Evolutionary conservation across 108 stramenopile species (phyloP), one percentile per base, ranked within the genome.

Genomic region (Stephanodiscus triporus): DNA sequence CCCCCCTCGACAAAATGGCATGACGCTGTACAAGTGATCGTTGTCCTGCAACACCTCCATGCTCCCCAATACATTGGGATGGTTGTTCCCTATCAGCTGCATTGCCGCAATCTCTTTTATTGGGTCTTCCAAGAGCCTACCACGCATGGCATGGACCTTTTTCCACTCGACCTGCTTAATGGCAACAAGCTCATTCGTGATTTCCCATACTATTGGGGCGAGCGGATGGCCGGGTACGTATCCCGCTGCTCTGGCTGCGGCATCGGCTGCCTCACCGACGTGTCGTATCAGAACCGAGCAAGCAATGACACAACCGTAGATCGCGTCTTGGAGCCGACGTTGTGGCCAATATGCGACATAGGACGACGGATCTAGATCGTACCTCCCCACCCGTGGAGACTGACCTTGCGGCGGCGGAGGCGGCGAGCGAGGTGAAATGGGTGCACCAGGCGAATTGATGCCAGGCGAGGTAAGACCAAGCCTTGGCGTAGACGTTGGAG

Each of bases 111-210:
- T 88, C 78, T 97, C 96, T 76, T 97, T 93, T 23, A 92, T 72
- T 11, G 95, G 95, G 75, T 97, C 95, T 85, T 97, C 97, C 51
- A 94, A 70, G 26, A 92, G 66, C 17, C 88, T 55, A 32, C 95
- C 93, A 24, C 94, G 68, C 83, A 85, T 85, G 29, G 78, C 87
- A 68, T 92, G 89, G 5, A 96, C 90, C 29, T 83, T 78, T 14
- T 80, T 77, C 95, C 95, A 96, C 71, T 91, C 89, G 8, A 97
- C 80, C 84, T 92, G 91, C 82, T 97, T 97, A n/a, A 97, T 91
- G 7, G 96, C 96, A 24, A 92, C 96, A 51, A 72, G 76, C 22
- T 70, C 61, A 51, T 61, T 19, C 10, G 89, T 88, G 32, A 90
- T 92, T 86, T 95, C 91, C 94, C 94, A 95, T 20, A 95, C 91